Conservation (phyloP, 768 basidiomycete genomes). For the Kockovaella imperatae region DNA sequence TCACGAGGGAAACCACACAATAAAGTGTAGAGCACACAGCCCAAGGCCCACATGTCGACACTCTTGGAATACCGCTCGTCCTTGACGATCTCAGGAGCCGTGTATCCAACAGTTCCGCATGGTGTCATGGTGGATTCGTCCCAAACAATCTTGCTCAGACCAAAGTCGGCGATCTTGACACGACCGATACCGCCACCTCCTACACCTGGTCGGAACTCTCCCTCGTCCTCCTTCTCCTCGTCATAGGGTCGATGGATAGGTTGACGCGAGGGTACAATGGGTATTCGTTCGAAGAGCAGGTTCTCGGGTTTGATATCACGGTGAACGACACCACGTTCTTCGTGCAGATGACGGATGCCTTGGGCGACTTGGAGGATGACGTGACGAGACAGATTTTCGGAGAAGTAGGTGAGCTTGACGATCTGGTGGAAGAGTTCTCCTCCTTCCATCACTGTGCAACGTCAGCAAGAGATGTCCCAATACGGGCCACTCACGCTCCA, state of each 20-base stretch:
- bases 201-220: constrained; percentile 81
- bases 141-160: constrained; percentile 95
- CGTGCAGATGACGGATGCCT: constrained; percentile 90
- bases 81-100: constrained; percentile 98
- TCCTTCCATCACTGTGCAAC: constrained; percentile 78
- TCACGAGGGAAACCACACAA: constrained; percentile 73
- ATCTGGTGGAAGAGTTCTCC: constrained; percentile 73
- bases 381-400: constrained; percentile 91
- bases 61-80: constrained; percentile 63
- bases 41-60: constrained; percentile 99
- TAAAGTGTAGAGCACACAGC: constrained; percentile 96
- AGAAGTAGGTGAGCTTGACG: constrained; percentile 97
- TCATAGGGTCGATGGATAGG: constrained; percentile 78
- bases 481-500: constrained; percentile 61
- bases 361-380: constrained; percentile 87
- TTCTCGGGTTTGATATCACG: constrained; percentile 99
- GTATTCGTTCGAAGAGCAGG: constrained; percentile 84
- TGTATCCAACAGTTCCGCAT: constrained; percentile 99
- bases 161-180: constrained; percentile 98
- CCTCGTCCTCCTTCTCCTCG: constrained; percentile 97
- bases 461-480: background rate
- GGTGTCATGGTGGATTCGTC: constrained; percentile 98
- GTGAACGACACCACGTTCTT: constrained; percentile 95
- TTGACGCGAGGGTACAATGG: constrained; percentile 75
- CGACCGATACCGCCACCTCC: constrained; percentile 96